phyloP scores from a whole-genome alignment of 768 basidiomycete species.

The Scleroderma bovista region DNA sequence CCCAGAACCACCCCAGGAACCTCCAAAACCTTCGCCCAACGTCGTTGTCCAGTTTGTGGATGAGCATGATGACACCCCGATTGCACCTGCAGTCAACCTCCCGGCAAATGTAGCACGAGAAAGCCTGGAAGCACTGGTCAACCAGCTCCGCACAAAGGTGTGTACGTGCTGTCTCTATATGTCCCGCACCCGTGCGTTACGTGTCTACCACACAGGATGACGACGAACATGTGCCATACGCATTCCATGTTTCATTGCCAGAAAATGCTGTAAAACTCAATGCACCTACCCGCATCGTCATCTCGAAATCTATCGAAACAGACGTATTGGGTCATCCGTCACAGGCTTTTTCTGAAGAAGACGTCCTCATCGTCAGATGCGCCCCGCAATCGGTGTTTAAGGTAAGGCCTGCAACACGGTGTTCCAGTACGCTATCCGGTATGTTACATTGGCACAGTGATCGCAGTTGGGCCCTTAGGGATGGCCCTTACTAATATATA shows the following conservation, averaged over 20 bases:
- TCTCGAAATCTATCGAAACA: constrained; percentile 76
- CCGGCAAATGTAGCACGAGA: constrained; percentile 84
- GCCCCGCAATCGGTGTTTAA: constrained; percentile 95
- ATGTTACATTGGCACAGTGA: constrained; percentile 16
- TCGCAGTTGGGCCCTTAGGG: constrained; percentile 3
- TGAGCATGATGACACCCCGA: constrained; percentile 72
- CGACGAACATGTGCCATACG: constrained; percentile 89
- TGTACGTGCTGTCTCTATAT: constrained; percentile 20
- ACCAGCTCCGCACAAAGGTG: constrained; percentile 76
- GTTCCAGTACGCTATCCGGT: constrained; percentile 89
- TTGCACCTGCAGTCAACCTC: constrained; percentile 86
- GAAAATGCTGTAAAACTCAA: constrained; percentile 42
- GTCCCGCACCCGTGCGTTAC: constrained; percentile 3
- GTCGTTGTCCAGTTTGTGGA: constrained; percentile 91
- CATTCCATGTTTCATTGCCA: constrained; percentile 80
- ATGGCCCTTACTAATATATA: neutral
- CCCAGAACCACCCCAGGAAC: constrained; percentile 55
- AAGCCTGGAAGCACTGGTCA: constrained; percentile 82
- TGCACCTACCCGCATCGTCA: constrained; percentile 71
- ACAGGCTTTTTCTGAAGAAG: constrained; percentile 74
- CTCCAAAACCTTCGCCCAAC: constrained; percentile 46
- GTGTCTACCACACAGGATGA: constrained; percentile 27
- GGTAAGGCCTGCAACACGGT: constrained; percentile 89
- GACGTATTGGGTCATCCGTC: constrained; percentile 77
- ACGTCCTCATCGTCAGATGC: constrained; percentile 82